These are phyloP conservation scores for Davidsoniella neocaledoniae DNA, from an alignment of 2,329 filamentous ascomycete species.

Conservation along the genomic window DNA sequence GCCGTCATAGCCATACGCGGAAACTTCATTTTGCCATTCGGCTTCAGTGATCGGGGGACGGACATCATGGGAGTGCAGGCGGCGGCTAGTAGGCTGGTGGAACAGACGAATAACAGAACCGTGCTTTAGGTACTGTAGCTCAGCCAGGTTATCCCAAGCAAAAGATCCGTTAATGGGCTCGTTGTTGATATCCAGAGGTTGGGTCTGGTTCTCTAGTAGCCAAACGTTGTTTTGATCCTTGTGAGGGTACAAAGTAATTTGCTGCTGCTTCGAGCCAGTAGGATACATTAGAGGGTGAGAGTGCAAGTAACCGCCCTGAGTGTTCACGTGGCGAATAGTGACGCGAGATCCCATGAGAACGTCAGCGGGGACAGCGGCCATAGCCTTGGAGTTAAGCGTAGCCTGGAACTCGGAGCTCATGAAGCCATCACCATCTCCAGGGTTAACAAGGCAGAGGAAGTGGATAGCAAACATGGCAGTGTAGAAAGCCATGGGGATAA, in stretches of 20 bases:
- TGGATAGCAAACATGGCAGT: slow-evolving; percentile 95
- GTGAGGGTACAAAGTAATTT: slow-evolving; percentile 95
- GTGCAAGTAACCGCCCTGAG: slow-evolving; percentile 92
- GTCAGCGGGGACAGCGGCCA: slow-evolving; percentile 89
- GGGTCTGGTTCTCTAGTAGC: slow-evolving; percentile 89
- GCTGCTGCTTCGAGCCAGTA: slow-evolving; percentile 92
- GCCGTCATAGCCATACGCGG: slow-evolving; percentile 91
- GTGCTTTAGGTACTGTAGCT: slow-evolving; percentile 55
- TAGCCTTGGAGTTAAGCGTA: slow-evolving; percentile 87
- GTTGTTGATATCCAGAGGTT: slow-evolving; percentile 62
- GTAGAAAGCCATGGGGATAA: slow-evolving; percentile 81
- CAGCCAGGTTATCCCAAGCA: slow-evolving; percentile 64
- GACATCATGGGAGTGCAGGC: slow-evolving; percentile 91
- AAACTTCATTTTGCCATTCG: slow-evolving; percentile 92
- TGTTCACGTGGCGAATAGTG: slow-evolving; percentile 82
- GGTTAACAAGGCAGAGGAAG: slow-evolving; percentile 83
- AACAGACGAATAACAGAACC: slow-evolving; percentile 70
- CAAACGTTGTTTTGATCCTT: slow-evolving; percentile 98
- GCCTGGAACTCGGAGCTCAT: slow-evolving; percentile 99
- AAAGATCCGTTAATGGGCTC: slow-evolving; percentile 61
- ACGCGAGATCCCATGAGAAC: slow-evolving; percentile 79
- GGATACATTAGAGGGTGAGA: slow-evolving; percentile 97
- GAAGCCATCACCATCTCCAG: slow-evolving; percentile 93
- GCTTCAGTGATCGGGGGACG: slow-evolving; percentile 72
- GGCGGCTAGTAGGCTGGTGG: slow-evolving; percentile 66